A percentile compares a stretch with the other conserved stretches of the same genome.
These are phyloP conservation scores for Penicillium sp. DNA, from an alignment of 2,329 filamentous ascomycete genomes.

Conservation along the genomic window DNA sequence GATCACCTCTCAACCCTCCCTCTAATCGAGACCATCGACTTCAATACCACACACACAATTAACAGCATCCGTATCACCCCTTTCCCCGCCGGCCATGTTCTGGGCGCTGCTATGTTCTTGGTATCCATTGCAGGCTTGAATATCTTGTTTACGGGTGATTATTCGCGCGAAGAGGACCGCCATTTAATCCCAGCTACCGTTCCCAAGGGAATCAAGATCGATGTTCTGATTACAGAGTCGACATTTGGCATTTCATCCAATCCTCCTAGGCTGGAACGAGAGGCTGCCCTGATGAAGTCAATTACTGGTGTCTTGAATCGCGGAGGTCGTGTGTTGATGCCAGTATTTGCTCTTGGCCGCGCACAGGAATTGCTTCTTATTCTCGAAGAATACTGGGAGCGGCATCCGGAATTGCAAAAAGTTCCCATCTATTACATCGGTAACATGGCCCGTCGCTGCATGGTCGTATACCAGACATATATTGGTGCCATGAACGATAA, in stretches of 20 bases:
- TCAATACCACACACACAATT: slow-evolving; percentile 96
- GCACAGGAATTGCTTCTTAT: slow-evolving; percentile 94
- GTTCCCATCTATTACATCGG: slow-evolving; percentile 97
- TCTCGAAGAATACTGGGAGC: slow-evolving; percentile 93
- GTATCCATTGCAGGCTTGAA: slow-evolving; percentile 96
- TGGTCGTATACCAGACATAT: slow-evolving; percentile 98
- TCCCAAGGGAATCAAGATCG: slow-evolving; percentile 83
- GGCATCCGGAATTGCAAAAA: slow-evolving; percentile 83
- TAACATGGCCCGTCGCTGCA: slow-evolving; percentile 91
- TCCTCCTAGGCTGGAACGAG: slow-evolving; percentile 83
- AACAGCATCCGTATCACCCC: slow-evolving; percentile 95
- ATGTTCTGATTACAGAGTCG: slow-evolving; percentile 95
- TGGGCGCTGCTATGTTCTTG: slow-evolving; percentile 96
- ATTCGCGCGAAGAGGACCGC: slow-evolving; percentile 90
- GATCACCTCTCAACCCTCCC: slow-evolving; percentile 93
- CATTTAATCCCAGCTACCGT: slow-evolving; percentile 94
- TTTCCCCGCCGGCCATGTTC: slow-evolving; percentile 95
- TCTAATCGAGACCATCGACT: slow-evolving; percentile 95
- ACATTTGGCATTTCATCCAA: slow-evolving; percentile 96
- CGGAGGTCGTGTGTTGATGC: slow-evolving; percentile 88
- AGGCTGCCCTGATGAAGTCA: slow-evolving; percentile 91
- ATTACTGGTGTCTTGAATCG: slow-evolving; percentile 89
- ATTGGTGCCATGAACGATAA: slow-evolving; percentile 99
- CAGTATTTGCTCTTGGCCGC: slow-evolving; percentile 89
- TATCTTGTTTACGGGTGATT: slow-evolving; percentile 96